Evolutionary conservation across 2,329 filamentous ascomycete species (phyloP), one percentile per base, ranked within the genome.

Genomic region (Trichoderma arundinaceum): DNA sequence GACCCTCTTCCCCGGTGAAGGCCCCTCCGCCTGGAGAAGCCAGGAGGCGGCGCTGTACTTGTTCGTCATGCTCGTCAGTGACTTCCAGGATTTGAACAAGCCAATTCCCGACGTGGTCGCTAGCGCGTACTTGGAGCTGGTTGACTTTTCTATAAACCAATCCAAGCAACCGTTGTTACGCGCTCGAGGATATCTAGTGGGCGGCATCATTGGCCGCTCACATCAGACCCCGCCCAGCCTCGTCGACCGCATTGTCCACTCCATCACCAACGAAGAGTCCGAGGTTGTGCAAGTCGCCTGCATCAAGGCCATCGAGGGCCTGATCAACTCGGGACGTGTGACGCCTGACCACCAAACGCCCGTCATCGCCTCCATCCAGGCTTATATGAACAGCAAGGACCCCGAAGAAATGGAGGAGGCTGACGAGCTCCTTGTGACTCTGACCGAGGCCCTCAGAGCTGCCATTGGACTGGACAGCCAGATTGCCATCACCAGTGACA

Each of bases 231-330:
- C 90, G 7, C 81, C 84, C 13, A 84, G 82, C 7, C 84, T 94
- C 66, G 82, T 94, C 70, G 88, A 93, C 71, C 86, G 85, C 39
- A 90, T 91, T 1, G 85, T 98, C 60, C 86, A 90, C 58, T 89
- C 90, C 7, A 91, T 97, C 69, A 88, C 87, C 9, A 82, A 82
- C 41, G 94, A 97, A 69, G 82, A 88, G 19, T 91, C 92, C 0
- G 94, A 97, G 75, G 88, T 98, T 41, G 94, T 98, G 49, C 92
- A 95, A 76, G 94, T 97, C 17, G 89, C 94, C 19, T 96, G 92
- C 73, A 90, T 98, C 72, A 94, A 94, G 75, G 90, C 92, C 1
- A 79, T 97, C 41, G 92, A 97, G 72, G 84, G 85, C 15, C 84
- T 88, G 66, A 82, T 88, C 59, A 82, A 79, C 67, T 82, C 83